These are phyloP conservation scores for Geotrichum restrictum DNA, from an alignment of 1,139 yeast species.

Conservation along the genomic window DNA sequence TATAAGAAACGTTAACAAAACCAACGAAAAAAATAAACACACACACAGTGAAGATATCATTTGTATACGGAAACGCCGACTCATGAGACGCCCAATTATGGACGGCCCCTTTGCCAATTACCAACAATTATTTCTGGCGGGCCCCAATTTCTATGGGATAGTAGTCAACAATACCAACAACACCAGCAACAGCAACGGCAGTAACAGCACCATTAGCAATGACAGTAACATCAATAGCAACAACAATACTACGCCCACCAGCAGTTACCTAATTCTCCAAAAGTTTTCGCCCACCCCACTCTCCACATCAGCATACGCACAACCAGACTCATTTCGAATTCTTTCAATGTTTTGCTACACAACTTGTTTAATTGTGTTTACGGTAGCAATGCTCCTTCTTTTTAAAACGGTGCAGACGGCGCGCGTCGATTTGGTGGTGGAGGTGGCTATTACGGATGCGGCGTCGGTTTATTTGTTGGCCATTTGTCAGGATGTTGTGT, in stretches of 20 bases:
- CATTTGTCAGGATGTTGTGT: slow-evolving; percentile 25
- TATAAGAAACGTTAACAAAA: too few relatives aligned
- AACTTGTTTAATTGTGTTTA: slow-evolving; percentile 22
- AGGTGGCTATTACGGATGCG: slow-evolving; percentile 28
- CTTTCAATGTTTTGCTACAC: slow-evolving; percentile 24
- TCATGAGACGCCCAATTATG: not conserved
- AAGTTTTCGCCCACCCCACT: slow-evolving; percentile 23
- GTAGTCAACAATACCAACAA: slow-evolving; percentile 1
- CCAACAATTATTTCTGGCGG: slow-evolving; percentile 7
- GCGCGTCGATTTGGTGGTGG: slow-evolving; percentile 25
- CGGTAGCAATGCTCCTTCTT: slow-evolving; percentile 21
- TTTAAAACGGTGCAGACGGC: slow-evolving; percentile 22
- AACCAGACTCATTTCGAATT: slow-evolving; percentile 22
- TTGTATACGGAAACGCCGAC: not conserved
- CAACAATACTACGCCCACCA: not conserved
- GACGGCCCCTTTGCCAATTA: slow-evolving; percentile 13
- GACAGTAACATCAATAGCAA: too few relatives aligned
- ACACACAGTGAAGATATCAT: too few relatives aligned
- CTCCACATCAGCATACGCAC: slow-evolving; percentile 22
- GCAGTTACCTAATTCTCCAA: slow-evolving; percentile 18
- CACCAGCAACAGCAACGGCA: too few relatives aligned
- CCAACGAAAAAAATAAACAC: too few relatives aligned
- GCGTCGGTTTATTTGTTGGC: slow-evolving; percentile 26
- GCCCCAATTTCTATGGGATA: slow-evolving; percentile 7
- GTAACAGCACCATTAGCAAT: too few relatives aligned